Base-by-base conservation (phyloP, 345 rosid species). In the Pseudoturritis turrita region DNA sequence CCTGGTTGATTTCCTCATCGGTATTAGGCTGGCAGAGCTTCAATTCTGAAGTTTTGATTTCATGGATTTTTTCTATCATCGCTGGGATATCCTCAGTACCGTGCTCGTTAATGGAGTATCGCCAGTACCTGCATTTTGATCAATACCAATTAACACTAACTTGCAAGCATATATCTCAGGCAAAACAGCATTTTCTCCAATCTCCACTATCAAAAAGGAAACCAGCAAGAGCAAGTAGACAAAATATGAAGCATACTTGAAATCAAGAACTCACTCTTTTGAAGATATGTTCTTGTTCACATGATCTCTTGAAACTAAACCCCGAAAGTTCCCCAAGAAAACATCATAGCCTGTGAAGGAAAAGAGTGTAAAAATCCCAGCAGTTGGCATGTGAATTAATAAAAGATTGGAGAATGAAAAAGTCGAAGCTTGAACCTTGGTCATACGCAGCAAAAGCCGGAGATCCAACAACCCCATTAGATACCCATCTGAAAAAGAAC, bases 371-470 rank as follows among this genome's bases (percentile, higher is more conserved):
- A 62, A 45, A 49, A 22, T 41, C 60, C 40, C 18, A 37, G 10
- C 37, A 13, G 46, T 26, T 56, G 8, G 55, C 17, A 71, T 29
- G 49, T 71, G 25, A 49, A 49, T 3, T 40, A 25, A 43, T 12
- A 41, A 50, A 13, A 10, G 46, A 59, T 3, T 26, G 68, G 37
- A 55, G 43, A n/a, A 29, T 53, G 60, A 35, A 71, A 60, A 29
- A 41, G 40, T 40, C n/a, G 45, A 58, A 52, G 62, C 50, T 73
- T 77, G 57, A 62, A 95, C 99, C 99, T 82, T 95, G 96, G 84
- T 95, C 97, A 82, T 85, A 95, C 26, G 97, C 99, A 57, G 97
- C 99, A 79, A 91, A 95, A 68, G 99, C 97, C 12, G 99, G 99
- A 78, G 96, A 91, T 51, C 99, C 97, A 75, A 95, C 97, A 70